Evolutionary conservation across 768 basidiomycete genomes (phyloP), one percentile per base, ranked within the genome.

Genomic region (Jaapia argillacea): DNA sequence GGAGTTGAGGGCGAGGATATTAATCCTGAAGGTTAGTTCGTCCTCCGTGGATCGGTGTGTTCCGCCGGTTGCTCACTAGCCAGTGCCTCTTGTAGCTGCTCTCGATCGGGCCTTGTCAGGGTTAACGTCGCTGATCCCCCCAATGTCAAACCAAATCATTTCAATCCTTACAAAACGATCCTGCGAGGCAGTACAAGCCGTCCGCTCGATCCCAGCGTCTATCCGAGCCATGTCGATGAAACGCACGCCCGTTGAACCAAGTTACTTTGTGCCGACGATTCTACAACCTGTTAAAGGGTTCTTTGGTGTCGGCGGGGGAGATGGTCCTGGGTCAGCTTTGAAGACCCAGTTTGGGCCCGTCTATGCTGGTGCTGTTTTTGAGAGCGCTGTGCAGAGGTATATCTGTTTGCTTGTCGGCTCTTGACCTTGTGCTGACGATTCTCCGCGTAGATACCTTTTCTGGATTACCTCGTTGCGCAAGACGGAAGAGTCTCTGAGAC

Each of bases 181-280:
- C 51, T 83, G 79, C 48, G 93, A 96, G 50, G 78, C 81, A 5
- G 73, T 98, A 36, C 74, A 82, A 24, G 79, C 85, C 12, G 86
- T 97, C 45, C 75, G 87, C 39, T 84, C 86, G 0, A 86, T 97
- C 54, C 89, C 90, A 1, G 82, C 85, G 1, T 92, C 97, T 53
- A 87, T 93, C 53, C 75, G 93, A 42, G 87, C 87, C 13, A 81
- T 82, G 80, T 75, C 84, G 41, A 78, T 74, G 59, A 81, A 81
- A 57, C 75, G 77, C 3, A 64, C 68, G 48, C 81, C 88, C 1
- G 74, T 70, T 12, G 86, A 86, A 55, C 79, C 90, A 20, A 96
- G 91, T 55, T 82, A 88, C 58, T 98, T 94, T 54, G 77, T 97
- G 2, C 65, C 77, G 1, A 71, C 76, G 25, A 81, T 98, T 45